Base-by-base conservation (phyloP, 1,284 basidiomycete genomes). In the Agaricales sp. region DNA sequence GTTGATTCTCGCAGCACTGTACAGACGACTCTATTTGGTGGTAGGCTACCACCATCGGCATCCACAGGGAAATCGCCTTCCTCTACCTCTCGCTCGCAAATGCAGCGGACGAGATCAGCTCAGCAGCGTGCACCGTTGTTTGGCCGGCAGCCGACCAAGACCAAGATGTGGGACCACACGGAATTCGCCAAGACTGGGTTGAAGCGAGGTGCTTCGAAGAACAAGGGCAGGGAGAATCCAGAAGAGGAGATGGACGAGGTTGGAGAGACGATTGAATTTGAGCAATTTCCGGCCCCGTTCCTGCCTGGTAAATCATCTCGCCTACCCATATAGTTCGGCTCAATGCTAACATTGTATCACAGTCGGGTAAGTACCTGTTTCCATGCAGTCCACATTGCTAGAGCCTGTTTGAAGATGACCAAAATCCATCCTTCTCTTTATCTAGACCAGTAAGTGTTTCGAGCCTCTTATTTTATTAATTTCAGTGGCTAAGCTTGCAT, bases 121-220 rank as follows among this genome's bases (percentile, higher is more conserved):
- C 58, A 63, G 18, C 67, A 65, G 13, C 71, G 69, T 53, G 61
- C 66, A 0, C 44, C 20, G 20, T n/a, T 45, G 22, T 78, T 78
- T 52, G 75, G 76, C 4, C 71, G 74, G 46, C 75, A 73, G 47
- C 68, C 76, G 1, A 71, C 68, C 46, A 82, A 80, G 61, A 80
- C 74, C 0, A 94, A 92, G 67, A 69, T 74, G 47, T 95, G 92
- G 92, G 89, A 94, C 61, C 81, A 88, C 20, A 89, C 90, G 0
- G 78, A 70, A 12, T 93, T 87, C 59, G 81, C 89, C 1, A 87
- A 87, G 66, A 78, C 80, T 1, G 91, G 89, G 0, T 67, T 75
- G 59, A 77, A 72, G 59, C 59, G 58, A 22, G 53, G 51, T 35
- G 77, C 74, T 54, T 63, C 68, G 20, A 75, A 76, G 59, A 63